Conservation (phyloP, 768 basidiomycete species). For the Russula abietina region DNA sequence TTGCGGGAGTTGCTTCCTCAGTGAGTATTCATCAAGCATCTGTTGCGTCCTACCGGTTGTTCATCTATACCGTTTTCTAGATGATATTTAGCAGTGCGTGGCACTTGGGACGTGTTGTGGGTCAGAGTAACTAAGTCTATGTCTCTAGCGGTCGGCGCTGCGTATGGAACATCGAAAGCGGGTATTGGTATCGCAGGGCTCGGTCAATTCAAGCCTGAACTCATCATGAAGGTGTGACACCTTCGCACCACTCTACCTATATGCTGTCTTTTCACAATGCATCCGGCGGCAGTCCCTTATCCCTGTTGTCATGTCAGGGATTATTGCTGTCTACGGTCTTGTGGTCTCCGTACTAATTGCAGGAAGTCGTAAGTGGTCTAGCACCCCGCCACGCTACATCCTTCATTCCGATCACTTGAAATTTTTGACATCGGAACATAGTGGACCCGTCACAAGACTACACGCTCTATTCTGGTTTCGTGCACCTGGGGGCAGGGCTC, state of each 20-base stretch:
- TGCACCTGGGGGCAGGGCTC: slow-evolving; percentile 90
- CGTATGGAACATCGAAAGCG: slow-evolving; percentile 92
- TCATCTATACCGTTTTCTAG: slow-evolving; percentile 36
- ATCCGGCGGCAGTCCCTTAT: slow-evolving; percentile 35
- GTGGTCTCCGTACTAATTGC: slow-evolving; percentile 99
- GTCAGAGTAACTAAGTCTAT: not conserved
- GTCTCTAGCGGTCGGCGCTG: slow-evolving; percentile 77
- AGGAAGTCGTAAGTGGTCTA: slow-evolving; percentile 59
- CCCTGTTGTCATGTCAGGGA: slow-evolving; percentile 99
- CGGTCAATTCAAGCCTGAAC: slow-evolving; percentile 88
- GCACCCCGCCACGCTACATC: not conserved
- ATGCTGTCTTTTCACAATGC: not conserved
- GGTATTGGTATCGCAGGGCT: slow-evolving; percentile 96
- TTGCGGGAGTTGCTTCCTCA: slow-evolving; percentile 88
- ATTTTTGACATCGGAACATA: slow-evolving; percentile 5
- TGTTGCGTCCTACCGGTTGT: not conserved
- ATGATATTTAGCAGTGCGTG: slow-evolving; percentile 93
- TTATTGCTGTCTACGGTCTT: slow-evolving; percentile 98
- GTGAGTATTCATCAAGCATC: slow-evolving; percentile 42
- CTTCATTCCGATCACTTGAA: not conserved
- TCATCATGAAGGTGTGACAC: slow-evolving; percentile 88
- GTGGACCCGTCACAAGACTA: slow-evolving; percentile 22
- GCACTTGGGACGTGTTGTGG: not conserved
- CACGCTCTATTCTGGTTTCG: slow-evolving; percentile 85
- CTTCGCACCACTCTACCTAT: not conserved